Evolutionary conservation across 306 rosid genomes (phyloP).

Genomic region (Pterocarpus santalinus): DNA sequence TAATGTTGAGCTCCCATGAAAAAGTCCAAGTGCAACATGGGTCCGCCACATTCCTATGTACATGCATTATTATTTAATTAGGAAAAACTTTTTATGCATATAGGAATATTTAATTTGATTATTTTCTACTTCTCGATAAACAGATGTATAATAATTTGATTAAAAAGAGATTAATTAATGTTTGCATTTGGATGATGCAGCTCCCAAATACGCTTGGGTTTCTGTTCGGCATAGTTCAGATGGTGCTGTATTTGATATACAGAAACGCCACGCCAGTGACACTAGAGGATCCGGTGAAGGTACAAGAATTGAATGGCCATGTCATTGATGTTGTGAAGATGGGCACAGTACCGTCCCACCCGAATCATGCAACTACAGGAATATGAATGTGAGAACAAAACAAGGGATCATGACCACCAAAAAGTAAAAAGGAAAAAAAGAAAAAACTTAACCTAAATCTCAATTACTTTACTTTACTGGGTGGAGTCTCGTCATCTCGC

Average conservation of each 20-base stretch:
- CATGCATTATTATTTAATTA: conserved; percentile 15
- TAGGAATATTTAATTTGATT: conserved; percentile 24
- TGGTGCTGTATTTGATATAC: conserved; percentile 74
- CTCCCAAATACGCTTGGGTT: conserved; percentile 88
- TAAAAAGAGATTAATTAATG: background rate
- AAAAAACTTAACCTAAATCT: conserved; percentile 42
- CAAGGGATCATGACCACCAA: conserved; percentile 26
- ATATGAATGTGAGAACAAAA: conserved; percentile 15
- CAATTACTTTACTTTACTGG: conserved; percentile 26
- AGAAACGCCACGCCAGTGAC: conserved; percentile 61
- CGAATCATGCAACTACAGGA: background rate
- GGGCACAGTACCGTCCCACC: conserved; percentile 45
- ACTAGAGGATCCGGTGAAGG: conserved; percentile 60
- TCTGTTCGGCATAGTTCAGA: conserved; percentile 85
- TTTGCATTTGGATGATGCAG: conserved; percentile 53
- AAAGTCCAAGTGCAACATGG: conserved; percentile 40
- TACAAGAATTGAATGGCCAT: conserved; percentile 65
- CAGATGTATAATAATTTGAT: background rate
- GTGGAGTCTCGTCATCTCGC: conserved; percentile 34
- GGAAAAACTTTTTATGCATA: background rate
- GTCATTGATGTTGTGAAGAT: conserved; percentile 69
- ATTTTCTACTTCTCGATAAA: conserved; percentile 36
- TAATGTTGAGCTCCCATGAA: conserved; percentile 33
- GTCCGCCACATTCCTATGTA: conserved; percentile 32
- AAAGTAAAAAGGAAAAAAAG: background rate